Evolutionary conservation across 257 asterid genomes (phyloP).

Genomic region (Forsythia viridissima): DNA sequence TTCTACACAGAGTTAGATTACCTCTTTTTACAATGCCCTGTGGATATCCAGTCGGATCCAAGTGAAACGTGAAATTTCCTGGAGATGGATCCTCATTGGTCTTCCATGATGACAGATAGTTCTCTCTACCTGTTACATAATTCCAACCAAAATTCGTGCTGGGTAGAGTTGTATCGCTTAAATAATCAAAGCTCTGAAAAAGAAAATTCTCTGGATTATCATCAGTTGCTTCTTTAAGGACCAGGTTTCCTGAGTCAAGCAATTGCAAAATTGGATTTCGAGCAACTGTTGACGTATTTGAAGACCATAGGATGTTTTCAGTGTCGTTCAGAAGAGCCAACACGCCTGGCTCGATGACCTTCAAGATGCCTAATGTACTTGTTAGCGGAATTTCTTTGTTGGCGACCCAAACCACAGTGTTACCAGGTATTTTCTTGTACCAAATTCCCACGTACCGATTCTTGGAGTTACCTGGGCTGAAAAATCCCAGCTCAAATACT

Average conservation of each 20-base stretch:
- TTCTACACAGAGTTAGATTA: background rate
- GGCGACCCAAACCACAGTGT: slow-evolving; percentile 39
- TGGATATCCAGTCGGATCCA: slow-evolving; percentile 35
- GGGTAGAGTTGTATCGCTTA: slow-evolving; percentile 39
- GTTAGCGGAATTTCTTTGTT: slow-evolving; percentile 29
- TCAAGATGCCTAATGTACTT: slow-evolving; percentile 27
- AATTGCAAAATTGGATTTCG: slow-evolving; percentile 32
- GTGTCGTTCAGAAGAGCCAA: slow-evolving; percentile 31
- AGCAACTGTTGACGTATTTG: slow-evolving; percentile 26
- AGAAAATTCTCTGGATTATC: slow-evolving; percentile 28
- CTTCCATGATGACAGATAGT: slow-evolving; percentile 44
- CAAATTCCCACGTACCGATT: slow-evolving; percentile 48
- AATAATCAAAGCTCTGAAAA: slow-evolving; percentile 60
- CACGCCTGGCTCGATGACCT: slow-evolving; percentile 24
- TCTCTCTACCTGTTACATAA: slow-evolving; percentile 27
- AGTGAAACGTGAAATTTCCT: slow-evolving; percentile 26
- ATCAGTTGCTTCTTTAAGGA: slow-evolving; percentile 33
- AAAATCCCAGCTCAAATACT: slow-evolving; percentile 37
- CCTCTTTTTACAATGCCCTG: slow-evolving; percentile 24
- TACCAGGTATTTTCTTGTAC: slow-evolving; percentile 32
- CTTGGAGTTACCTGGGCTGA: slow-evolving; percentile 25
- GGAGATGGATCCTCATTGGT: slow-evolving; percentile 42
- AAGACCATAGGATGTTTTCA: slow-evolving; percentile 38
- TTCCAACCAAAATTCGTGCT: slow-evolving; percentile 48
- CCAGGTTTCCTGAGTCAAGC: slow-evolving; percentile 54